Percentiles rank a stretch among this genome's conserved stretches.
Conservation (phyloP, 208 protist species). For the Crithidia sp. region DNA sequence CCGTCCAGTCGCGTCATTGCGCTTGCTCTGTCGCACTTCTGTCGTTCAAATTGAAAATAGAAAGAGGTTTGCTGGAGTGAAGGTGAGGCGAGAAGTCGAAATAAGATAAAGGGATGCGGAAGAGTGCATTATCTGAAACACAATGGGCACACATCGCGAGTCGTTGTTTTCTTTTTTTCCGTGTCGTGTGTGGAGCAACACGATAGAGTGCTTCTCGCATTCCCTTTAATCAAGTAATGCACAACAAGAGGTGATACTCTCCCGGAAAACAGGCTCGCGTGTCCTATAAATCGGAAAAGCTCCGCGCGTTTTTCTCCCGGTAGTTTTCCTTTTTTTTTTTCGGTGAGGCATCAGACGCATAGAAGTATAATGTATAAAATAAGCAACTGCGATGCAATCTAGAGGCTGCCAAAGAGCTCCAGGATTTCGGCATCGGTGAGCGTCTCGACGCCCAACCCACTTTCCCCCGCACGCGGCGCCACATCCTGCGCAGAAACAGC, state of each 20-base stretch:
- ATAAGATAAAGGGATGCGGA: too few relatives aligned
- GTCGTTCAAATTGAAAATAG: background rate
- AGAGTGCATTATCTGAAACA: background rate
- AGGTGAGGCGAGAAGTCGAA: too few relatives aligned
- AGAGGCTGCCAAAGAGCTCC: slow-evolving; percentile 62
- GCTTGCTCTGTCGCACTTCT: too few relatives aligned
- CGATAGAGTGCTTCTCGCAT: too few relatives aligned
- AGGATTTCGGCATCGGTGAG: slow-evolving; percentile 80
- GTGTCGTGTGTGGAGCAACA: background rate
- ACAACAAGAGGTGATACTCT: too few relatives aligned
- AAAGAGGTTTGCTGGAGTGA: background rate
- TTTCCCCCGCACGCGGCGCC: background rate
- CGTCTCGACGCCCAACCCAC: slow-evolving; percentile 25
- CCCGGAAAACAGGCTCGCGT: too few relatives aligned
- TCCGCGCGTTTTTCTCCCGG: too few relatives aligned
- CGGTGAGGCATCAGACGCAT: background rate
- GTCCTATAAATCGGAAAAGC: too few relatives aligned
- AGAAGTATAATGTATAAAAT: background rate
- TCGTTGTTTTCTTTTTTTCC: background rate
- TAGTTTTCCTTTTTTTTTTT: too few relatives aligned
- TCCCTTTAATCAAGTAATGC: too few relatives aligned
- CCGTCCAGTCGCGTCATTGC: slow-evolving; percentile 38
- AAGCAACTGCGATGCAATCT: background rate
- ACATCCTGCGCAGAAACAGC: background rate
- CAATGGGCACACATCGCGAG: too few relatives aligned